phyloP scores from a whole-genome alignment of 495 filamentous ascomycete genomes.

The Penicillium egyptiacum region DNA sequence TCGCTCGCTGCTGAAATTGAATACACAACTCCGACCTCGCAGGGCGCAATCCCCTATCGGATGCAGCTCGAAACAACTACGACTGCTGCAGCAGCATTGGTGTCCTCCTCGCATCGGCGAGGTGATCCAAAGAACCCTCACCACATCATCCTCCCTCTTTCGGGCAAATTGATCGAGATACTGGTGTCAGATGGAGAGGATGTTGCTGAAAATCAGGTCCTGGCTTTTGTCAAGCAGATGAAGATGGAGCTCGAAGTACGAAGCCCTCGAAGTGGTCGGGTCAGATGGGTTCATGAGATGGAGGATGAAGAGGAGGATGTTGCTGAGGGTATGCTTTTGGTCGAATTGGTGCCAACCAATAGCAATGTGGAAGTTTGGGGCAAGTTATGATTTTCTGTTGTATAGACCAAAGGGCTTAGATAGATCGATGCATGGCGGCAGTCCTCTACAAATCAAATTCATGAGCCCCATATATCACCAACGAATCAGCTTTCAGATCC shows the following conservation, averaged over 20 bases:
- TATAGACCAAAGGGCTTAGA: not conserved
- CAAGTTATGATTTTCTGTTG: constrained; percentile 25
- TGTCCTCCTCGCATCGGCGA: constrained; percentile 49
- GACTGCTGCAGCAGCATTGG: constrained; percentile 47
- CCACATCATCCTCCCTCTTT: constrained; percentile 59
- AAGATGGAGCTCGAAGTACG: constrained; percentile 67
- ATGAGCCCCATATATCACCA: not conserved
- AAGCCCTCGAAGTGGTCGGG: constrained; percentile 46
- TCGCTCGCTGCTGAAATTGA: constrained; percentile 54
- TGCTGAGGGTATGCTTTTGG: constrained; percentile 55
- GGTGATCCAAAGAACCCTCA: constrained; percentile 50
- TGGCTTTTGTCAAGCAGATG: constrained; percentile 67
- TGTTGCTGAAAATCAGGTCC: constrained; percentile 51
- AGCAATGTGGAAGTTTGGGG: constrained; percentile 19
- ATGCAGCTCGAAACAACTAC: constrained; percentile 49
- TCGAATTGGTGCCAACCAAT: constrained; percentile 40
- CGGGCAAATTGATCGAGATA: constrained; percentile 59
- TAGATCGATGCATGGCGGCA: too few relatives aligned
- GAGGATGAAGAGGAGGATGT: constrained; percentile 60
- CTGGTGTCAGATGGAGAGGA: constrained; percentile 54
- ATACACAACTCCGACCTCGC: constrained; percentile 47
- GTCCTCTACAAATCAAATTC: not conserved
- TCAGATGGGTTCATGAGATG: constrained; percentile 56
- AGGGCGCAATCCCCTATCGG: constrained; percentile 36
- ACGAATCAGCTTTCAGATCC: constrained; percentile 4